A percentile compares a stretch with the other conserved stretches of the same genome.
Evolutionary conservation across 805 yeast genomes (phyloP).

Genomic region (Cephaloascus fragrans): DNA sequence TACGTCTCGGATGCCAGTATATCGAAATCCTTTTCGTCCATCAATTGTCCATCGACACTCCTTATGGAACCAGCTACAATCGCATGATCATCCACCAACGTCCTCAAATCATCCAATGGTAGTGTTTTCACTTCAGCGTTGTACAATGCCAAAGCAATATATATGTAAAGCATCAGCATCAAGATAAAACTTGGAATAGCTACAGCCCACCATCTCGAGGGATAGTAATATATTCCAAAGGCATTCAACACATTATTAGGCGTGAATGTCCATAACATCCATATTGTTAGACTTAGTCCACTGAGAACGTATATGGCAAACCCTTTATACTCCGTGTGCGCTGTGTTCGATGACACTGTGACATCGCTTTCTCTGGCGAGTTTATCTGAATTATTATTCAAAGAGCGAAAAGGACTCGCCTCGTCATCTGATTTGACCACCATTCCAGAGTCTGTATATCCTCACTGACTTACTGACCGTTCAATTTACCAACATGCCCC

Average conservation of each 20-base stretch:
- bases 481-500: too few relatives aligned
- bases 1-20: slow-evolving; percentile 14
- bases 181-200: slow-evolving; percentile 66
- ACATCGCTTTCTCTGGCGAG: slow-evolving; percentile 61
- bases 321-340: slow-evolving; percentile 76
- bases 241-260: slow-evolving; percentile 50
- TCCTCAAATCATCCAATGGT: slow-evolving; percentile 46
- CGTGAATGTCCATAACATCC: slow-evolving; percentile 65
- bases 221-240: slow-evolving; percentile 60
- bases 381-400: slow-evolving; percentile 38
- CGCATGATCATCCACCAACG: slow-evolving; percentile 61
- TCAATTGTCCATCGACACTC: neutral
- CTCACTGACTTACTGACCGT: too few relatives aligned
- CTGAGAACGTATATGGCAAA: slow-evolving; percentile 73
- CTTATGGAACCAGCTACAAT: slow-evolving; percentile 15
- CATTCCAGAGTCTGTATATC: too few relatives aligned
- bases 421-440: too few relatives aligned
- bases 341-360: slow-evolving; percentile 43
- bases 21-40: slow-evolving; percentile 8
- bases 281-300: slow-evolving; percentile 41
- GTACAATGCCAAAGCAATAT: slow-evolving; percentile 60
- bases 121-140: slow-evolving; percentile 69
- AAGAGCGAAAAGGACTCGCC: too few relatives aligned
- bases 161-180: slow-evolving; percentile 62
- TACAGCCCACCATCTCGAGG: slow-evolving; percentile 88